Conservation (phyloP, 202 grass and related monocot genomes). For the Sporobolus alterniflorus region DNA sequence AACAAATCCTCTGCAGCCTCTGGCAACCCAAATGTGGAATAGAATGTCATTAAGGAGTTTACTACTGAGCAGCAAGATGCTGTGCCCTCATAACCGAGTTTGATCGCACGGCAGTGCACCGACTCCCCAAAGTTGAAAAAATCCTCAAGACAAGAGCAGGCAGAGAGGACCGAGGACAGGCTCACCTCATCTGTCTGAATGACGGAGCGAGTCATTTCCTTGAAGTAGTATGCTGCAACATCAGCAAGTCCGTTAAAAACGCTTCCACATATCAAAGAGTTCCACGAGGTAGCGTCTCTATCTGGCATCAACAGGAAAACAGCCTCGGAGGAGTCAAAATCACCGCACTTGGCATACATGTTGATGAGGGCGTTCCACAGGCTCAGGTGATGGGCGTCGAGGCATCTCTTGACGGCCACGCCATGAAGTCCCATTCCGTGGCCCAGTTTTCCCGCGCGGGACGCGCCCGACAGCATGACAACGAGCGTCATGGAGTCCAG, state of each 20-base stretch:
- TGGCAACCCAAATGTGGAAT: conserved; percentile 45
- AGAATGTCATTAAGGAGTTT: conserved; percentile 75
- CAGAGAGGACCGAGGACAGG: conserved; percentile 57
- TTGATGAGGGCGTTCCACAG: conserved; percentile 73
- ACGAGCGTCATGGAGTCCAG: conserved; percentile 62
- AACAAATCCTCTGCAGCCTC: conserved; percentile 52
- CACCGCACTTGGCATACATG: conserved; percentile 78
- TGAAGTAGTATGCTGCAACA: conserved; percentile 58
- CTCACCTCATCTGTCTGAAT: conserved; percentile 59
- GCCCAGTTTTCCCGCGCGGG: conserved; percentile 26
- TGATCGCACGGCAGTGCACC: conserved; percentile 55
- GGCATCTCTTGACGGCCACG: conserved; percentile 33
- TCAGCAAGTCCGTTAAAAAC: conserved; percentile 42
- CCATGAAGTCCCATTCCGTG: conserved; percentile 58
- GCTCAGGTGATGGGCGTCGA: conserved; percentile 19
- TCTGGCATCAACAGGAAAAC: conserved; percentile 64
- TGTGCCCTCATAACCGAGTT: conserved; percentile 56
- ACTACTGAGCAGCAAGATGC: conserved; percentile 48
- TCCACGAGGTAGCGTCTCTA: conserved; percentile 72
- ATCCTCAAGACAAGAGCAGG: conserved; percentile 27
- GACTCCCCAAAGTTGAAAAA: conserved; percentile 56
- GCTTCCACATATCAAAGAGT: conserved; percentile 68
- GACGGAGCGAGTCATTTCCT: conserved; percentile 49
- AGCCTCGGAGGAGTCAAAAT: conserved; percentile 48
- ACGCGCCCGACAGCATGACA: conserved; percentile 65